phyloP scores from a whole-genome alignment of 1,284 basidiomycete genomes.

The Ceratobasidium sp. region DNA sequence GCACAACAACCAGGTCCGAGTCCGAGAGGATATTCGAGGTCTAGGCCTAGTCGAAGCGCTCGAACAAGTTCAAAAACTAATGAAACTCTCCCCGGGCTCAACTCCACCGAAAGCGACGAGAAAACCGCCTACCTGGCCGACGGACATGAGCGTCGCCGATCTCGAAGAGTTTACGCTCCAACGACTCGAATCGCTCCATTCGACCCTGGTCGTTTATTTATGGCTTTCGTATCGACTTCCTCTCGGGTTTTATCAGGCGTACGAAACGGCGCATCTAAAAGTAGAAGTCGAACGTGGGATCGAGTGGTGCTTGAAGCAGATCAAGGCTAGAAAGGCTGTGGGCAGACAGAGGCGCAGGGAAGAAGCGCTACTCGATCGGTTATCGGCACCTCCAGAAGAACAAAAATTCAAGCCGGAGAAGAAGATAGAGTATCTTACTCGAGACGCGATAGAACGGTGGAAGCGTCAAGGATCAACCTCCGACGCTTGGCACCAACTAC shows the following conservation, averaged over 20 bases:
- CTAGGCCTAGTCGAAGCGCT: constrained; percentile 57
- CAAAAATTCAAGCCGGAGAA: neutral
- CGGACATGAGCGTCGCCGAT: constrained; percentile 47
- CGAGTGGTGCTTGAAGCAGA: constrained; percentile 63
- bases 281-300: constrained; percentile 71
- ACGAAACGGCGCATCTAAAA: constrained; percentile 64
- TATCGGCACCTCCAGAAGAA: neutral
- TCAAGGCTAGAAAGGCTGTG: constrained; percentile 7
- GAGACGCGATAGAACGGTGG: constrained; percentile 20
- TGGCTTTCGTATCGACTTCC: constrained; percentile 87
- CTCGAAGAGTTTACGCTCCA: constrained; percentile 50
- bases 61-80: constrained; percentile 54
- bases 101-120: neutral
- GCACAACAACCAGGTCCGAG: constrained; percentile 49
- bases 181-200: constrained; percentile 82
- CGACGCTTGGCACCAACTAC: neutral
- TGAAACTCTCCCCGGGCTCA: constrained; percentile 41
- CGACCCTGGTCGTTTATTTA: constrained; percentile 80
- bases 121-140: constrained; percentile 3
- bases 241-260: constrained; percentile 71
- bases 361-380: neutral
- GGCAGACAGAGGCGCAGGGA: neutral
- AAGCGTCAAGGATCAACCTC: neutral
- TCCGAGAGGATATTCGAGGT: constrained; percentile 49
- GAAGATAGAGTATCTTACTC: constrained; percentile 15